Base-by-base conservation (phyloP, 2,329 filamentous ascomycete genomes). In the Tolypocladium paradoxum region DNA sequence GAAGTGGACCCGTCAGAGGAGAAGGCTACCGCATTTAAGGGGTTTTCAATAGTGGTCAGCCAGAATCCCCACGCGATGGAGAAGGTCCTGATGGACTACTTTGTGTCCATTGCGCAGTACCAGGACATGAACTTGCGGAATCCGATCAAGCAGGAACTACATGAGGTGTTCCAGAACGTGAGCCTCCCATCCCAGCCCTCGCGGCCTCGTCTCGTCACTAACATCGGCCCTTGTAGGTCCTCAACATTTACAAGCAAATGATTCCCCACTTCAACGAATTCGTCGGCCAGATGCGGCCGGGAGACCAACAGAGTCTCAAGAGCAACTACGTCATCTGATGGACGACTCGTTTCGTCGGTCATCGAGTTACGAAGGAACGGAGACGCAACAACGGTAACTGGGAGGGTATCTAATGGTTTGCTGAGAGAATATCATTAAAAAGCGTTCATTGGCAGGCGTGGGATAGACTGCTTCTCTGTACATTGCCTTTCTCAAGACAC, bases 1-100 rank as follows among this genome's bases (percentile, higher is more conserved):
- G 87, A 90, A 57, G 86, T 97, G 34, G 86, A 90, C 51, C 85
- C 88, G 63, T 92, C 90, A 2, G 88, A 95, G 56, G 93, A 99
- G 71, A 99, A 99, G 73, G 90, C 88, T 1, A 91, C 91, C 29
- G 92, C 93, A 0, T 89, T 97, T 68, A 84, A 89, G 62, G 93
- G 93, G 0, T 96, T 99, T 71, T 88, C 88, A 52, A 79, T 87
- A 60, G 80, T 95, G 48, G 87, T 97, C 4, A 80, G 87, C 56
- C 82, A 84, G 64, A 97, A 97, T 63, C 93, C 93, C 0, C 82
- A 90, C 65, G 90, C 90, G 2, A 92, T 99, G 82, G 93, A 97
- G 71, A 85, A 85, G 60, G 87, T 84, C 54, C 76, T 99, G 40
- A 76, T 86, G 36, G 81, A 87, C 53, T 95, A 93, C 71, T 95